phyloP scores from a whole-genome alignment of 805 yeast species.

The Teunomyces cretensis region DNA sequence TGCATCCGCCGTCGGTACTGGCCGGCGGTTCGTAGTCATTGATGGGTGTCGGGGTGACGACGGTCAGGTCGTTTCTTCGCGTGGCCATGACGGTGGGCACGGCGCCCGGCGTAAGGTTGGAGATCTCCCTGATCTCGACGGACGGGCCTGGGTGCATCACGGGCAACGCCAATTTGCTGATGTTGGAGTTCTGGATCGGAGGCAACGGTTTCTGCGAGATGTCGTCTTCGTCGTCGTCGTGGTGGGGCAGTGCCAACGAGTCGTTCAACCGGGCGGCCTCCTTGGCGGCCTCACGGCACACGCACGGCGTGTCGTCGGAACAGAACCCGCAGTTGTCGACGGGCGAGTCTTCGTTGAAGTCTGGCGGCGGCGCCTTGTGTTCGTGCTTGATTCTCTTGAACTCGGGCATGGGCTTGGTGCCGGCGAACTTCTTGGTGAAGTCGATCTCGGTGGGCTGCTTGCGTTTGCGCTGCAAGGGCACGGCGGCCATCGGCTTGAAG shows the following conservation, averaged over 20 bases:
- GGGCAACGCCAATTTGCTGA: conserved; percentile 44
- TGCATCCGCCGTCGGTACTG: conserved; percentile 50
- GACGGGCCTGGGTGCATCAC: conserved; percentile 67
- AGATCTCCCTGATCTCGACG: conserved; percentile 48
- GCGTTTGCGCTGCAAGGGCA: conserved; percentile 48
- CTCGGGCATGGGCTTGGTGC: conserved; percentile 36
- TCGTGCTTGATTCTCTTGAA: conserved; percentile 21
- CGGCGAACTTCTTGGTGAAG: conserved; percentile 50
- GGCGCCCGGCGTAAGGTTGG: conserved; percentile 39
- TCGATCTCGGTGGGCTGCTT: conserved; percentile 45
- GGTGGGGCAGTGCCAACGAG: conserved; percentile 17
- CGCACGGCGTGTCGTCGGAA: conserved; percentile 87
- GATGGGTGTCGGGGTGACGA: conserved; percentile 1
- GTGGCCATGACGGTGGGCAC: conserved; percentile 33
- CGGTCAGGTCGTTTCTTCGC: conserved; percentile 8
- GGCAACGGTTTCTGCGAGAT: conserved; percentile 34
- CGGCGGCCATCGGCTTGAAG: conserved; percentile 66
- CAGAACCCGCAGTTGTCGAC: conserved; percentile 91
- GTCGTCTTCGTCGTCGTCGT: conserved; percentile 12
- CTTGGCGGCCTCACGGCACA: conserved; percentile 76
- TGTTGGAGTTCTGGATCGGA: conserved; percentile 34
- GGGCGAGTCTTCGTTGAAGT: conserved; percentile 47
- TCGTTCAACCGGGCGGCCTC: conserved; percentile 44
- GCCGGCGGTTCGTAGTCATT: conserved; percentile 6
- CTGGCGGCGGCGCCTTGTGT: conserved; percentile 5